Percentiles rank a stretch among this genome's conserved stretches.
Evolutionary conservation across 2,329 filamentous ascomycete genomes (phyloP).

Genomic region (Hypoxylon sp.): DNA sequence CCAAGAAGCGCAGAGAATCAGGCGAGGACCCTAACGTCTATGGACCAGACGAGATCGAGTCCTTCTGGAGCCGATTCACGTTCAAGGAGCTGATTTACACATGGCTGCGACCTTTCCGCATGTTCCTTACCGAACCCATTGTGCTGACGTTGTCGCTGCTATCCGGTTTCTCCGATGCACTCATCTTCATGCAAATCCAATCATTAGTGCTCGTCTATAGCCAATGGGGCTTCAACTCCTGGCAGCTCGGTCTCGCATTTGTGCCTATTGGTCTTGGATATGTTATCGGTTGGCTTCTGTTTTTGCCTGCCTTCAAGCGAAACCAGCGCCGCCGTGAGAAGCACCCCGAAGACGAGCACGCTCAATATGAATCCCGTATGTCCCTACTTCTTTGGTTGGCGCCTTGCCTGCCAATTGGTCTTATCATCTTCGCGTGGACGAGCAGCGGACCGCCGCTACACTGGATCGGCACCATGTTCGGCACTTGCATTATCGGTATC

Average conservation of each 20-base stretch:
- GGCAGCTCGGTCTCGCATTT: constrained; percentile 57
- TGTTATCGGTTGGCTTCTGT: constrained; percentile 70
- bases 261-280: constrained; percentile 68
- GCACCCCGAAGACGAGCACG: constrained; percentile 65
- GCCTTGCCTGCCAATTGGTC: constrained; percentile 71
- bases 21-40: constrained; percentile 74
- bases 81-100: constrained; percentile 63
- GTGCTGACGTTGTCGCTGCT: constrained; percentile 73
- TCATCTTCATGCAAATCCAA: constrained; percentile 78
- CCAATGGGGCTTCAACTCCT: constrained; percentile 70
- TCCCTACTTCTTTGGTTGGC: constrained; percentile 72
- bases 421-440: constrained; percentile 76
- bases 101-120: constrained; percentile 73
- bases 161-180: constrained; percentile 74
- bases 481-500: constrained; percentile 72
- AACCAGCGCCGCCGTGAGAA: constrained; percentile 61
- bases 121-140: constrained; percentile 77
- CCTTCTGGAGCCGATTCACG: constrained; percentile 55
- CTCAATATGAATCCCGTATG: constrained; percentile 73
- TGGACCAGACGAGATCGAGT: constrained; percentile 79
- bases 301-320: constrained; percentile 66
- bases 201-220: constrained; percentile 72
- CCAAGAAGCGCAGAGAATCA: constrained; percentile 77
- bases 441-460: constrained; percentile 66
- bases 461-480: constrained; percentile 76